These are phyloP conservation scores for Tinospora cordifolia DNA, from an alignment of 164 flowering plant genomes.

Conservation along the genomic window DNA sequence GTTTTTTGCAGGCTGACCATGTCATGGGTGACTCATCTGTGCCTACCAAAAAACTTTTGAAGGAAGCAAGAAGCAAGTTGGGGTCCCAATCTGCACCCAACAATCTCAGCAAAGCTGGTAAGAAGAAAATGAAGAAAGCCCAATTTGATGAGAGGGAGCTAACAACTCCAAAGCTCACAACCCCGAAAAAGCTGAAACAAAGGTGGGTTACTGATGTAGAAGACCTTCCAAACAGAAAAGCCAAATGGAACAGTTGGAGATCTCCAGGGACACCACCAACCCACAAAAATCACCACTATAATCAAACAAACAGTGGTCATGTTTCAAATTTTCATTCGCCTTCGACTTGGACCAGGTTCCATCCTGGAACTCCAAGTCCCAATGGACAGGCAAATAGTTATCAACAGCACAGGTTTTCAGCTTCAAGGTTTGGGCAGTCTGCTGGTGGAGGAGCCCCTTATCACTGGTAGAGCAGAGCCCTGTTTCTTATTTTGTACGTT, in stretches of 20 bases:
- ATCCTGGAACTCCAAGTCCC: constrained; percentile 19
- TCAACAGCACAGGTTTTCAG: constrained; percentile 7
- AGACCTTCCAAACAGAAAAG: constrained; percentile 18
- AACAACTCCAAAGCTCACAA: constrained; percentile 16
- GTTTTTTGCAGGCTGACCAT: constrained; percentile 19
- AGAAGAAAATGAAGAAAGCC: constrained; percentile 39
- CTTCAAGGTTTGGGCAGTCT: constrained; percentile 21
- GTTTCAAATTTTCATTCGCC: constrained; percentile 29
- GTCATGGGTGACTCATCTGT: constrained; percentile 18
- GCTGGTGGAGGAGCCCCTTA: too few species aligned
- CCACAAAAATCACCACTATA: constrained; percentile 14
- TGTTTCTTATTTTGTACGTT: not conserved
- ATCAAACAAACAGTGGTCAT: constrained; percentile 16
- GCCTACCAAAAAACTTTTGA: constrained; percentile 17
- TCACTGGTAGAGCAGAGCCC: not conserved
- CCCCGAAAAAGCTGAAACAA: constrained; percentile 32
- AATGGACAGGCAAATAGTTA: constrained; percentile 7
- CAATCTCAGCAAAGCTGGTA: constrained; percentile 25
- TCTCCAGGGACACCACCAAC: constrained; percentile 46
- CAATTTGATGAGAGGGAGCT: constrained; percentile 22
- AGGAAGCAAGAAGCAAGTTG: constrained; percentile 4
- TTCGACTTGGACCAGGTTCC: not conserved
- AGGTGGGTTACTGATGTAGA: constrained; percentile 48
- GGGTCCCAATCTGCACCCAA: constrained; percentile 25
- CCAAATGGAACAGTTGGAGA: constrained; percentile 23